A percentile compares a stretch with the other conserved stretches of the same genome.
Evolutionary conservation across 2,329 filamentous ascomycete genomes (phyloP).

Genomic region (Hypoxylon rubiginosum): DNA sequence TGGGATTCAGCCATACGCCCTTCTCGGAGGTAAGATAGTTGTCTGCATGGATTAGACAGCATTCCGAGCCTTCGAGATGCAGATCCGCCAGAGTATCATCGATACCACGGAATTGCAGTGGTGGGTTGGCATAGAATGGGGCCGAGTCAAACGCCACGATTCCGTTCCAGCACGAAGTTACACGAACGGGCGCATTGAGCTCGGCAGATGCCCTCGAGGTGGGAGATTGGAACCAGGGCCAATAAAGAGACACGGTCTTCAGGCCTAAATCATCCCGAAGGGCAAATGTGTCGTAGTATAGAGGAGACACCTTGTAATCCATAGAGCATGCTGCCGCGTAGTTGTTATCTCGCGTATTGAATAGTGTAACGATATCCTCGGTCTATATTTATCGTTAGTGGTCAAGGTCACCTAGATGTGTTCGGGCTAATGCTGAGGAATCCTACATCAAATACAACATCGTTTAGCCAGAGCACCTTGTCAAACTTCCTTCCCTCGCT

Average conservation of each 20-base stretch:
- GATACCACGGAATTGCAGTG: constrained; percentile 72
- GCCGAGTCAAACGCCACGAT: constrained; percentile 63
- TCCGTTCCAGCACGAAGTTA: constrained; percentile 78
- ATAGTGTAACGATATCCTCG: constrained; percentile 65
- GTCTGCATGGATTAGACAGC: constrained; percentile 72
- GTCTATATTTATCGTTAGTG: constrained; percentile 45
- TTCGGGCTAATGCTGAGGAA: constrained; percentile 1
- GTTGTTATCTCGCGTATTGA: constrained; percentile 66
- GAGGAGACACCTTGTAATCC: constrained; percentile 67
- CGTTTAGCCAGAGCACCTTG: constrained; percentile 71
- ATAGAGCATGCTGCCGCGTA: constrained; percentile 73
- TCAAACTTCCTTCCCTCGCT: constrained; percentile 65
- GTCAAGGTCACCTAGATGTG: constrained; percentile 14
- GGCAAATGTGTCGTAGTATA: constrained; percentile 73
- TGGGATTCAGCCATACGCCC: constrained; percentile 69
- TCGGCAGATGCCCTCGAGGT: constrained; percentile 61
- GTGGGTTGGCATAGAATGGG: constrained; percentile 61
- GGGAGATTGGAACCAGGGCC: constrained; percentile 70
- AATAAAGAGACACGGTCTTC: constrained; percentile 65
- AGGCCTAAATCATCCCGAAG: constrained; percentile 67
- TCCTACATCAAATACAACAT: constrained; percentile 69
- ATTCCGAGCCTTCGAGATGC: constrained; percentile 73
- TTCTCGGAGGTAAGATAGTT: constrained; percentile 61
- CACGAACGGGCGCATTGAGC: constrained; percentile 65
- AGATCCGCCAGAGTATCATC: constrained; percentile 66